phyloP scores from a whole-genome alignment of 805 yeast species.

The Ogataea degrootiae region DNA sequence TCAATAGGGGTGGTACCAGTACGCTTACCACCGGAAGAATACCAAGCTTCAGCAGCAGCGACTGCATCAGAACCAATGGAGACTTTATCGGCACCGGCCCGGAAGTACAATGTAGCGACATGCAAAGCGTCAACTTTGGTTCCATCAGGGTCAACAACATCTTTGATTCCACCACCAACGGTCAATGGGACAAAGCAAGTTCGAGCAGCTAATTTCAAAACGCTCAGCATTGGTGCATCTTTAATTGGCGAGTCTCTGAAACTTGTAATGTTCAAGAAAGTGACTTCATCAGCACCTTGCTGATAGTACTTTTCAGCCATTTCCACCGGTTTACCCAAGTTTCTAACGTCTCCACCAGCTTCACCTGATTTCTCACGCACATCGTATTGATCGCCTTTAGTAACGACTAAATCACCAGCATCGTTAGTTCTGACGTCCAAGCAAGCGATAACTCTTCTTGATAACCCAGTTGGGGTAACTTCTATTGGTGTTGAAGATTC shows the following conservation, averaged over 20 bases:
- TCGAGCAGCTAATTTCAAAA: conserved; percentile 74
- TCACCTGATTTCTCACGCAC: conserved; percentile 69
- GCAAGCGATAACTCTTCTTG: conserved; percentile 93
- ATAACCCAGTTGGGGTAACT: conserved; percentile 50
- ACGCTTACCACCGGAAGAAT: conserved; percentile 49
- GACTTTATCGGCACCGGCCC: conserved; percentile 97
- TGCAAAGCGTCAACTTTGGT: conserved; percentile 75
- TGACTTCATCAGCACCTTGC: conserved; percentile 97
- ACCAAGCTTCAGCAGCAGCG: conserved; percentile 77
- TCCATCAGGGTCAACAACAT: conserved; percentile 82
- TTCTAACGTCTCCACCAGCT: conserved; percentile 63
- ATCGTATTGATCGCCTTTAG: conserved; percentile 98
- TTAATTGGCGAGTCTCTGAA: conserved; percentile 89
- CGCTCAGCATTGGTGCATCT: conserved; percentile 95
- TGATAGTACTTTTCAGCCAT: conserved; percentile 83
- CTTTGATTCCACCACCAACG: conserved; percentile 97
- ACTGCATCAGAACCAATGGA: conserved; percentile 99
- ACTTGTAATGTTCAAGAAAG: conserved; percentile 91
- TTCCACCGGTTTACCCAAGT: conserved; percentile 94
- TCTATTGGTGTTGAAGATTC: conserved; percentile 13
- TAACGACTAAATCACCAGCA: conserved; percentile 90
- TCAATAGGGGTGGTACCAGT: conserved; percentile 87
- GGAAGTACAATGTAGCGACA: conserved; percentile 87
- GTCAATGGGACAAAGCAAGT: conserved; percentile 95
- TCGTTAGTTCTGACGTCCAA: conserved; percentile 96